Evolutionary conservation across 768 basidiomycete species (phyloP).

Genomic region (Boletus fagicola): DNA sequence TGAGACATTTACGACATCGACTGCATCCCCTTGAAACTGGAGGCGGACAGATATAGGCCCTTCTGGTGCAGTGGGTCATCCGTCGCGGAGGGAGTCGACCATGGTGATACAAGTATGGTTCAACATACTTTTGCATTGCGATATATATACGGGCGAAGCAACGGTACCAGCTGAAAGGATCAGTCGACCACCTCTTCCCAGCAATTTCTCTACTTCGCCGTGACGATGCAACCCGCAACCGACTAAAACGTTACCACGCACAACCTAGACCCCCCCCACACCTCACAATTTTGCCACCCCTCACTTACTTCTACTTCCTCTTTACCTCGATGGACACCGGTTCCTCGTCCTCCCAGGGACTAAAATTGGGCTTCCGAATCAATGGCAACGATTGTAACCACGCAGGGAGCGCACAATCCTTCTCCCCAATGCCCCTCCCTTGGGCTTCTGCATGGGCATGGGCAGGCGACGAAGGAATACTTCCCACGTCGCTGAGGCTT

Average conservation of each 20-base stretch:
- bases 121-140: conserved; percentile 31
- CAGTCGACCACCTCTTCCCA: conserved; percentile 21
- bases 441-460: conserved; percentile 43
- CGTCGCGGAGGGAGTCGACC: background rate
- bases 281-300: background rate
- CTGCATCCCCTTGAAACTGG: background rate
- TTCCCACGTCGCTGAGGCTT: conserved; percentile 73
- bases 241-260: conserved; percentile 14
- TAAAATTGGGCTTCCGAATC: conserved; percentile 69
- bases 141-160: conserved; percentile 33
- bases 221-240: conserved; percentile 15
- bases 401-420: conserved; percentile 46
- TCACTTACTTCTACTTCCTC: conserved; percentile 20
- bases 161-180: conserved; percentile 22
- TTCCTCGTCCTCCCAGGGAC: conserved; percentile 81
- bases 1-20: background rate
- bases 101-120: conserved; percentile 12
- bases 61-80: background rate
- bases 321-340: conserved; percentile 19
- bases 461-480: conserved; percentile 66
- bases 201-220: conserved; percentile 13
- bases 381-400: conserved; percentile 70
- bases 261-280: background rate
- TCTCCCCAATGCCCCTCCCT: conserved; percentile 21
- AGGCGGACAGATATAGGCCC: conserved; percentile 7